phyloP scores from a whole-genome alignment of 371 early-diverging fungal genomes.

The Rhizopus delemar region DNA sequence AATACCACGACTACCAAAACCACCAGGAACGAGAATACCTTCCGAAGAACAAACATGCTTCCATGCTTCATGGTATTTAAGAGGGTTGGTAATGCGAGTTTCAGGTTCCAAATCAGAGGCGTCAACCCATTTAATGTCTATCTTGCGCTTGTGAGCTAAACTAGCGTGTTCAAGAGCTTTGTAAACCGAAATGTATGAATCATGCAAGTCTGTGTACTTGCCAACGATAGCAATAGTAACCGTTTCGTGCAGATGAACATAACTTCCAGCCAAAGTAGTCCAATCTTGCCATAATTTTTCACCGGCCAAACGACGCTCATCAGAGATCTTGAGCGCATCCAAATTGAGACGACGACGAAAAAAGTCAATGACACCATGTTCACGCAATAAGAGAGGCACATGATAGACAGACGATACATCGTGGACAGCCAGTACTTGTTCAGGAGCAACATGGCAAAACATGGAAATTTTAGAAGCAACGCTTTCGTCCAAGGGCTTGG shows the following conservation, averaged over 20 bases:
- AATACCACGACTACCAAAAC: conserved; percentile 97
- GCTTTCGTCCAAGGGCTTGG: conserved; percentile 76
- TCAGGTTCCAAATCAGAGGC: conserved; percentile 86
- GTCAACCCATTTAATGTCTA: conserved; percentile 93
- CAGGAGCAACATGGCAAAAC: conserved; percentile 95
- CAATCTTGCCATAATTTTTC: conserved; percentile 75
- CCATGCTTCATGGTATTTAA: conserved; percentile 96
- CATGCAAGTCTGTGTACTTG: conserved; percentile 94
- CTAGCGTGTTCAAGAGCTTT: conserved; percentile 96
- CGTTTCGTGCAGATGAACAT: conserved; percentile 80
- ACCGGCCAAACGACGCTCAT: conserved; percentile 61
- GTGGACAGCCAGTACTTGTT: conserved; percentile 90
- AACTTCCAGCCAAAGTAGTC: conserved; percentile 79
- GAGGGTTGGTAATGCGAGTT: conserved; percentile 71
- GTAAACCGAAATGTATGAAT: conserved; percentile 96
- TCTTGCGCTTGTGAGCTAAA: conserved; percentile 79
- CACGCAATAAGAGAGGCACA: conserved; percentile 89
- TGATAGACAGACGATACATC: conserved; percentile 96
- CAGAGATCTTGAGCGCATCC: conserved; percentile 53
- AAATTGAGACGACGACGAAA: conserved; percentile 83
- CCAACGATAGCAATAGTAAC: conserved; percentile 96
- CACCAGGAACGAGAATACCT: conserved; percentile 99
- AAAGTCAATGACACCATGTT: conserved; percentile 83
- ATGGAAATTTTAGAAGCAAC: conserved; percentile 94
- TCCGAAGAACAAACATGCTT: conserved; percentile 81